Base-by-base conservation (phyloP, 345 rosid genomes). In the Moricandia arvensis region DNA sequence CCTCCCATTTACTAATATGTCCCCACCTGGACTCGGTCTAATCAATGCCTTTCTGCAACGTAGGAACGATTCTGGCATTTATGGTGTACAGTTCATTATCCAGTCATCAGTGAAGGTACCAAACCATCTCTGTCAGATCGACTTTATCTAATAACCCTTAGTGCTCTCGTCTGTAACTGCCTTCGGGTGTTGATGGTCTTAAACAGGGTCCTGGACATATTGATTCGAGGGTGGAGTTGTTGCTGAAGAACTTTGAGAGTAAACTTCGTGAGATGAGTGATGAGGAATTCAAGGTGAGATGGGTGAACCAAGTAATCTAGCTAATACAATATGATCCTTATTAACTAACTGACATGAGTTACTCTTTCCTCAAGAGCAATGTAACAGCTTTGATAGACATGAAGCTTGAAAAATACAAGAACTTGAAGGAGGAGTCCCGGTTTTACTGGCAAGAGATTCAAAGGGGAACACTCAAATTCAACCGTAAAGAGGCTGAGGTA, bases 381-480 rank as follows among this genome's bases (percentile, higher is more conserved):
- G 96, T 84, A 68, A 86, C 85, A 79, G 89, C 93, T 43, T 82
- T 91, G 85, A 89, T 94, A 53, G 96, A 94, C 69, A 84, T 85
- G 96, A 94, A 91, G 82, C 96, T 94, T 9, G 98, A 94, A 82
- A 94, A 90, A 80, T 89, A 90, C 92, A 94, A 94, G 82, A 91
- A 94, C 78, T 73, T 90, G 70, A 72, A 85, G 73, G 98, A 94
- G 80, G 98, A 94, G 83, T 89, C 90, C 66, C 27, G 74, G 61
- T 91, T 87, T 76, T 89, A 81, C 89, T 94, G 96, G 95, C 76
- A 59, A 30, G 97, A 90, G 80, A 87, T 91, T 59, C 75, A 68
- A 24, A 81, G 72, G 17, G 97, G 97, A 21, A 89, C 92, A 31
- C 85, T 91, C 82, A 94, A 83, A 65, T 94, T 94, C 72, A 93